Evolutionary conservation across 371 early-diverging fungal genomes (phyloP).

Genomic region (Lichtheimia ramosa): DNA sequence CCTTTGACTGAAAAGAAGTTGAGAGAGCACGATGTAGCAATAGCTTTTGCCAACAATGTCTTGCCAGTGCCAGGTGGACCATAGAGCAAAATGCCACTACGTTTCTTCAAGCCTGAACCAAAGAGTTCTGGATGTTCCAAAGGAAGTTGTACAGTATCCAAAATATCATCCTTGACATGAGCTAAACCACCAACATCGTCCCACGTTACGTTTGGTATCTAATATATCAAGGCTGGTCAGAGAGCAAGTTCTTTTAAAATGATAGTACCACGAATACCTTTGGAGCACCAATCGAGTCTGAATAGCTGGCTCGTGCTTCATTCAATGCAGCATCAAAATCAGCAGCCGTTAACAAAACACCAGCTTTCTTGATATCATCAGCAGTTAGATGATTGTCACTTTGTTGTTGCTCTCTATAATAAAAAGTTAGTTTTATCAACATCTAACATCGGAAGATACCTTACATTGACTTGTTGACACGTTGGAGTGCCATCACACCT

Average conservation of each 20-base stretch:
- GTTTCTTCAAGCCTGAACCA: constrained; percentile 95
- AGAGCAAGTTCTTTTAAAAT: neutral
- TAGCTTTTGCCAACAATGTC: constrained; percentile 98
- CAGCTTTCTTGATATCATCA: constrained; percentile 66
- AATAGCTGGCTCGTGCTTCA: constrained; percentile 79
- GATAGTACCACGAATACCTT: constrained; percentile 50
- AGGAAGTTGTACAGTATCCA: constrained; percentile 98
- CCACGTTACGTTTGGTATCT: constrained; percentile 96
- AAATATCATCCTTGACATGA: constrained; percentile 94
- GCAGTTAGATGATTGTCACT: constrained; percentile 18
- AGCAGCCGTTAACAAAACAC: constrained; percentile 68
- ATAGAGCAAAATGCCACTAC: constrained; percentile 93
- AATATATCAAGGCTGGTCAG: neutral
- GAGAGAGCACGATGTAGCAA: constrained; percentile 96
- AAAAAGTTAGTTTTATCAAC: no score
- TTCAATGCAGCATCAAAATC: constrained; percentile 83
- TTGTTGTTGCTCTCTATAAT: constrained; percentile 1
- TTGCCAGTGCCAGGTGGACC: constrained; percentile 99
- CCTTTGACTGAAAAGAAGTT: constrained; percentile 99
- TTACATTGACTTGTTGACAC: constrained; percentile 60
- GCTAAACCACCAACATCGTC: constrained; percentile 99
- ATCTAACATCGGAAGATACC: constrained; percentile 2
- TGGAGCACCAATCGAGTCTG: constrained; percentile 94
- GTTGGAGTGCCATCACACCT: constrained; percentile 66
- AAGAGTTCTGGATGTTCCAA: constrained; percentile 97